Conservation (phyloP, 2,329 filamentous ascomycete species). For the Fusarium keratoplasticum region DNA sequence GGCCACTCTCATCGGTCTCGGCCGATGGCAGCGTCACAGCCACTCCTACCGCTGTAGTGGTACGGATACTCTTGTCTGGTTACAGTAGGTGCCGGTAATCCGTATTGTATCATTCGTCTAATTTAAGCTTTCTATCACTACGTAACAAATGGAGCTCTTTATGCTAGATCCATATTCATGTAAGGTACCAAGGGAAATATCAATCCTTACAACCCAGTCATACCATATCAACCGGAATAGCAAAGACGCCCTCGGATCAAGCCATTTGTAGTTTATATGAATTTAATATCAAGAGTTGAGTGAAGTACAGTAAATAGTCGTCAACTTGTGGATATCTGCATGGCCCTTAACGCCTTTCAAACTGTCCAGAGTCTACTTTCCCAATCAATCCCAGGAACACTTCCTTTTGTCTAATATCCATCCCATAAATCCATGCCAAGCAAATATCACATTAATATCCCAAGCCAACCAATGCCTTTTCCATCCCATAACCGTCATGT, state of each 20-base stretch:
- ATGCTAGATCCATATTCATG: neutral
- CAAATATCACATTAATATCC: neutral
- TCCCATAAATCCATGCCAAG: constrained; percentile 7
- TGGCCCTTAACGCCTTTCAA: neutral
- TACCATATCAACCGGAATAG: neutral
- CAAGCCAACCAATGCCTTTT: constrained; percentile 6
- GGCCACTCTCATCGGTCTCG: neutral
- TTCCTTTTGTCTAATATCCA: constrained; percentile 12
- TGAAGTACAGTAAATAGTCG: neutral
- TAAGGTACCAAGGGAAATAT: neutral
- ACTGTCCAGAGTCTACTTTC: neutral
- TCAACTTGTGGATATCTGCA: neutral
- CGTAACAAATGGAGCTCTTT: neutral
- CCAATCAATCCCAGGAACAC: neutral
- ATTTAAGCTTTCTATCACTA: neutral
- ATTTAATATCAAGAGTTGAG: neutral
- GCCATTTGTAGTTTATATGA: neutral
- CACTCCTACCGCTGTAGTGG: neutral
- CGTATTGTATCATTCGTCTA: neutral
- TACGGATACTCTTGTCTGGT: neutral
- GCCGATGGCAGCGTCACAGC: neutral
- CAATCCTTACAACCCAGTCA: neutral
- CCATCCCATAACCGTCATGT: constrained; percentile 18
- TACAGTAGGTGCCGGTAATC: neutral
- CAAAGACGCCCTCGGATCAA: neutral